Base-by-base conservation (phyloP, 1,139 yeast genomes). In the Magnusiomyces sp. region DNA sequence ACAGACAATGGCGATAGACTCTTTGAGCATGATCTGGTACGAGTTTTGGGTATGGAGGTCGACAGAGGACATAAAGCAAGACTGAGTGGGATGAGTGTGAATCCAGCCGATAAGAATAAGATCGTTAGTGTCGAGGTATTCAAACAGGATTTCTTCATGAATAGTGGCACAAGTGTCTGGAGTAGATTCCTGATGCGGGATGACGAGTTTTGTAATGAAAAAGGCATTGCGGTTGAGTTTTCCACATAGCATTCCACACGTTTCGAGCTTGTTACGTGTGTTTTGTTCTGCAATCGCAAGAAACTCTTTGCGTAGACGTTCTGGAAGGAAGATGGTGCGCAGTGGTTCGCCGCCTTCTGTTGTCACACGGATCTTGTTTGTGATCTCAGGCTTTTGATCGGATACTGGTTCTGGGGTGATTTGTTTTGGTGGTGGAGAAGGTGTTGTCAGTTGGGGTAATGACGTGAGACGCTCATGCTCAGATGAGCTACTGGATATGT, bases 51-150 rank as follows among this genome's bases (percentile, higher is more conserved):
- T 79, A 61, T 80, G 85, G 49, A 80, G 63, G 59, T 80, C 85
- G 47, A 80, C 75, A 0, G 82, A 76, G 14, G 81, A 75, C 59
- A 80, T 61, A 59, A 80, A 80, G 55, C 85, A 80, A 9, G 81
- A 69, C 60, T 80, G 85, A 5, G 83, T 75, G 2, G 85, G 85
- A 59, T 80, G 84, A 6, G 84, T 80, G 61, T 80, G 85, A 48
- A 80, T 80, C 85, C 85, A 80, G 7, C 85, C 85, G 1, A 80
- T 65, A 23, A 80, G 75, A 56, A 80, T 77, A 42, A 80, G 62
- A 55, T 76, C 81, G 49, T 74, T 66, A 39, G 64, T 56, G 58
- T 79, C 83, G 46, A 78, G 71, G 55, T 68, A 76, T 42, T 73
- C 76, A 57, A 79, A 78, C 54, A 79, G 61, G 6, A 66, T 62